Evolutionary conservation across 2,329 filamentous ascomycete species (phyloP).

Genomic region (Trichophyton verrucosum): DNA sequence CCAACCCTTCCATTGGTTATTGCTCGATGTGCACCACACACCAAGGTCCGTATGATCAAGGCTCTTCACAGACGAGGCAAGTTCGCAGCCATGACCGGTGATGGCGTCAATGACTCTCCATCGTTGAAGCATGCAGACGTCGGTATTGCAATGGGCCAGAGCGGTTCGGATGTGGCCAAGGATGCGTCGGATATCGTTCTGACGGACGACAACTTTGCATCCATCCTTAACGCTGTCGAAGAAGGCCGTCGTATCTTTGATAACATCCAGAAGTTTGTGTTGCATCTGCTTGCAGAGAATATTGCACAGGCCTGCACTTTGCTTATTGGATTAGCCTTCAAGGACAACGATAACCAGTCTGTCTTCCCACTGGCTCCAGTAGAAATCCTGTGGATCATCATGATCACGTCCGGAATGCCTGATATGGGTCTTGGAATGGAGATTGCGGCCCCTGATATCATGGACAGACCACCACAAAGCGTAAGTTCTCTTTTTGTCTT

Average conservation of each 20-base stretch:
- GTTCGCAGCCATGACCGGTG: conserved; percentile 80
- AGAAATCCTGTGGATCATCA: conserved; percentile 88
- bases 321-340: conserved; percentile 69
- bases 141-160: conserved; percentile 73
- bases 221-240: conserved; percentile 70
- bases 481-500: conserved; percentile 9
- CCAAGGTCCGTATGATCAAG: conserved; percentile 80
- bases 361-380: conserved; percentile 79
- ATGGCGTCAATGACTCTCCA: conserved; percentile 78
- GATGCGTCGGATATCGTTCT: conserved; percentile 44
- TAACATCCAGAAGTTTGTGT: conserved; percentile 79
- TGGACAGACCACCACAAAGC: conserved; percentile 65
- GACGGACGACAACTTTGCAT: conserved; percentile 48
- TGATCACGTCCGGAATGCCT: conserved; percentile 77
- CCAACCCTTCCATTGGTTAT: conserved; percentile 46
- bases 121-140: conserved; percentile 72
- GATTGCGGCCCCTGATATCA: conserved; percentile 60
- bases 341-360: conserved; percentile 56
- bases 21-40: conserved; percentile 46
- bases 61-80: conserved; percentile 43
- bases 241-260: conserved; percentile 79
- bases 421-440: conserved; percentile 83
- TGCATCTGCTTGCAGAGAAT: conserved; percentile 68
- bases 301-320: conserved; percentile 73
- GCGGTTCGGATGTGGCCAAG: conserved; percentile 75